A percentile compares a stretch with the other conserved stretches of the same genome.
phyloP scores from a whole-genome alignment of 192 early-diverging fungal genomes.

The Coemansia sp. region DNA sequence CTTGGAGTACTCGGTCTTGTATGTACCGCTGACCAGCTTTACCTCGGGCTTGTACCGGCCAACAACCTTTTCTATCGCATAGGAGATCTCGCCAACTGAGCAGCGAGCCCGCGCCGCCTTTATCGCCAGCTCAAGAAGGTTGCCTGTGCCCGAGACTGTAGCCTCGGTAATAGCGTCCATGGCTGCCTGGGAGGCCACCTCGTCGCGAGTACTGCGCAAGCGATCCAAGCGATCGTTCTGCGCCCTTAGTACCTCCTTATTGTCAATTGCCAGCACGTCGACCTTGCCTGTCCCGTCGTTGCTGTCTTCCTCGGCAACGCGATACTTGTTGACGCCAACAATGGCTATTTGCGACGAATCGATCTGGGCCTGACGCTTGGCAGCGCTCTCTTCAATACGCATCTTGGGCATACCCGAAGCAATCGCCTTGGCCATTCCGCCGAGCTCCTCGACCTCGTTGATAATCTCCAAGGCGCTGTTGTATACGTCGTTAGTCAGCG shows the following conservation, averaged over 20 bases:
- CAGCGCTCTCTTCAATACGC: constrained; percentile 84
- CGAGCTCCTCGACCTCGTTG: constrained; percentile 80
- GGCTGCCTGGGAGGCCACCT: constrained; percentile 53
- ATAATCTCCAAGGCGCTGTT: constrained; percentile 69
- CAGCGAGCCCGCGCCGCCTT: constrained; percentile 75
- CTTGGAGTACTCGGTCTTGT: constrained; percentile 78
- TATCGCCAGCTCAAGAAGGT: constrained; percentile 75
- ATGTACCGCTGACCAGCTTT: constrained; percentile 83
- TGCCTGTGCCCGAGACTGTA: constrained; percentile 68
- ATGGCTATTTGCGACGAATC: constrained; percentile 86
- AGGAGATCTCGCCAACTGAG: constrained; percentile 86
- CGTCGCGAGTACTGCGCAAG: constrained; percentile 62
- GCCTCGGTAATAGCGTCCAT: constrained; percentile 71
- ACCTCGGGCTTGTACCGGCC: constrained; percentile 82
- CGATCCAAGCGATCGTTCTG: constrained; percentile 70
- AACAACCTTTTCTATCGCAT: constrained; percentile 78
- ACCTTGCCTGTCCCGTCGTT: constrained; percentile 25
- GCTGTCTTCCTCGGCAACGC: constrained; percentile 61
- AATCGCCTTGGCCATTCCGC: constrained; percentile 91
- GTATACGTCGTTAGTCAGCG: constrained; percentile 80
- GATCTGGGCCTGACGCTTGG: constrained; percentile 85
- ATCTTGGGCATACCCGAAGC: constrained; percentile 88
- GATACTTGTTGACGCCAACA: constrained; percentile 92
- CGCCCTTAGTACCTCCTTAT: constrained; percentile 68
- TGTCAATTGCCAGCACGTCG: constrained; percentile 78